Evolutionary conservation across 495 filamentous ascomycete species (phyloP).

Genomic region (Mytilinidion resinicola): DNA sequence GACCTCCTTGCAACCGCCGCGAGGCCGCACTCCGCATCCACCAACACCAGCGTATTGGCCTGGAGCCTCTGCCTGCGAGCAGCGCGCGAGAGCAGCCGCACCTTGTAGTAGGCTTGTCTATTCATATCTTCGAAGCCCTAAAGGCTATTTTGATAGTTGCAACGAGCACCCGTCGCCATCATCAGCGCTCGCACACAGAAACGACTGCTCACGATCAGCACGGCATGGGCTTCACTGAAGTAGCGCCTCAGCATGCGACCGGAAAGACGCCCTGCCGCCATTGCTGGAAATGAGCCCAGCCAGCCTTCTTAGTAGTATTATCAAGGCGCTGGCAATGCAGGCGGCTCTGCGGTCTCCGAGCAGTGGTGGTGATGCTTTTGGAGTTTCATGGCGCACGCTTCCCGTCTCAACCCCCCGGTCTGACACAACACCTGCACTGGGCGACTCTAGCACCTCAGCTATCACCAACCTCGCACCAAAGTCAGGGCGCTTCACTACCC

Average conservation of each 20-base stretch:
- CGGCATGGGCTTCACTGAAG: too few relatives aligned
- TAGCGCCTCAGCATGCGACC: neutral
- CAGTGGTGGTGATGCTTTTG: slow-evolving; percentile 10
- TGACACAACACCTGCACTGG: slow-evolving; percentile 18
- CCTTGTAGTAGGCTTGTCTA: too few relatives aligned
- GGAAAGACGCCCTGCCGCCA: slow-evolving; percentile 12
- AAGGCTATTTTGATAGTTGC: too few relatives aligned
- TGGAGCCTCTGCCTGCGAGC: too few relatives aligned
- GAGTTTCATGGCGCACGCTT: slow-evolving; percentile 21
- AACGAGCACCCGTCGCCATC: too few relatives aligned
- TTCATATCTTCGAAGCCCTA: too few relatives aligned
- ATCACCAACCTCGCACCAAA: slow-evolving; percentile 1
- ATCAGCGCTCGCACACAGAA: too few relatives aligned
- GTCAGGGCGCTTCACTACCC: neutral
- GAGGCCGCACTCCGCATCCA: too few relatives aligned
- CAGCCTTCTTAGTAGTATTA: neutral
- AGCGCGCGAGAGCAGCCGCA: too few relatives aligned
- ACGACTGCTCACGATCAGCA: too few relatives aligned
- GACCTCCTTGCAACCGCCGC: too few relatives aligned
- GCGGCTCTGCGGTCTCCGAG: slow-evolving; percentile 17
- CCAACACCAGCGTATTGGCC: too few relatives aligned
- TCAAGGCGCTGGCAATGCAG: neutral
- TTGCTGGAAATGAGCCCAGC: neutral
- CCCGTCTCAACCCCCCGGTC: slow-evolving; percentile 27
- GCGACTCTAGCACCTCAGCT: slow-evolving; percentile 13